phyloP scores from a whole-genome alignment of 2,329 filamentous ascomycete genomes.

The Pseudocercospora musae region DNA sequence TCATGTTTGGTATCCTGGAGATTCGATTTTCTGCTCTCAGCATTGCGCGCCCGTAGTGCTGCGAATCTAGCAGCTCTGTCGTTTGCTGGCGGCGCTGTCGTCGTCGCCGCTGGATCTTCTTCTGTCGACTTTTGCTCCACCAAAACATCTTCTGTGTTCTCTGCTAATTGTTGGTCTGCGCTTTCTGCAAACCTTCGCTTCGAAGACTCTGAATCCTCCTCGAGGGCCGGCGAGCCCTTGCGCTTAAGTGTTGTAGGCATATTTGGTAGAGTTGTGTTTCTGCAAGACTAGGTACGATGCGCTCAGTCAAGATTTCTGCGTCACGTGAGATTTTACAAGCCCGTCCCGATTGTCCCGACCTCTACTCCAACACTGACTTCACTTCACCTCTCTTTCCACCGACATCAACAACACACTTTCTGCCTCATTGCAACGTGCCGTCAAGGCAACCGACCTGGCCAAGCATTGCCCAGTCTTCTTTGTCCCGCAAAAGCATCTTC shows the following conservation, averaged over 20 bases:
- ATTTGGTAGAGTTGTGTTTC: not conserved
- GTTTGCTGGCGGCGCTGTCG: slow-evolving; percentile 42
- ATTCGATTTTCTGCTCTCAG: slow-evolving; percentile 62
- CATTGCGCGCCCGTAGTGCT: slow-evolving; percentile 71
- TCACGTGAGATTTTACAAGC: too few species aligned
- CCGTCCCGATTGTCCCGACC: not conserved
- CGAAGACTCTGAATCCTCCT: slow-evolving; percentile 32
- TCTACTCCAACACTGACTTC: not conserved
- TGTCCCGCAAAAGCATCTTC: slow-evolving; percentile 6
- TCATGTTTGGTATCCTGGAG: slow-evolving; percentile 80
- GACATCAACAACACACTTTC: too few species aligned
- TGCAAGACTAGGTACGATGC: not conserved
- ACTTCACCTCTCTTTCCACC: not conserved
- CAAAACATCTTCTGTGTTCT: slow-evolving; percentile 8
- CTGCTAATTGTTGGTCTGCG: slow-evolving; percentile 15
- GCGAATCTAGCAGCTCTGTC: slow-evolving; percentile 79
- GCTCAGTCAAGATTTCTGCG: not conserved
- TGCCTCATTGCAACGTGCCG: too few species aligned
- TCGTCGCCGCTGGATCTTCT: slow-evolving; percentile 27
- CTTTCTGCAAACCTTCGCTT: slow-evolving; percentile 37
- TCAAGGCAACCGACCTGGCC: slow-evolving; percentile 4
- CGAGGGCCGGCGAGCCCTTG: slow-evolving; percentile 36
- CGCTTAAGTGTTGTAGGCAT: slow-evolving; percentile 34
- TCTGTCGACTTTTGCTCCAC: slow-evolving; percentile 14
- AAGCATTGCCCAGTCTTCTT: slow-evolving; percentile 10